phyloP scores from a whole-genome alignment of 495 filamentous ascomycete species.

The Aspergillus mulundensis region DNA sequence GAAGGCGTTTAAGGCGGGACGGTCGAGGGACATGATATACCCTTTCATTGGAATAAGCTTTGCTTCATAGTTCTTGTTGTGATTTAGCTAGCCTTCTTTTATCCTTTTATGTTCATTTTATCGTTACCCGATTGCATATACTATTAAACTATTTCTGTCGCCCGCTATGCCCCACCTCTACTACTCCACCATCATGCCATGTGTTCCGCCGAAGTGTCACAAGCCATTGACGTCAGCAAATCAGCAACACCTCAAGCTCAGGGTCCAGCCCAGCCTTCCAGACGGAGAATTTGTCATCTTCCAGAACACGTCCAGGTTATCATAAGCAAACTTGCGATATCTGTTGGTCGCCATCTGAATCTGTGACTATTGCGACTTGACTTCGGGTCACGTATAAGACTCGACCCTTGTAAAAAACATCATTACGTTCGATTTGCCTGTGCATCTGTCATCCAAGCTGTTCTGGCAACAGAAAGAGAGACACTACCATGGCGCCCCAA shows the following conservation, averaged over 20 bases:
- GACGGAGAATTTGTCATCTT: not conserved
- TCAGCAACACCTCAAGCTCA: not conserved
- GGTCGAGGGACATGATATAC: slow-evolving; percentile 1
- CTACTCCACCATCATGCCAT: not conserved
- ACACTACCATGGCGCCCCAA: slow-evolving; percentile 20
- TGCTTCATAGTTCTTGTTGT: not conserved
- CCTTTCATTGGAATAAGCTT: not conserved
- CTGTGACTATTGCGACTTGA: not conserved
- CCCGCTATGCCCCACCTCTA: not conserved
- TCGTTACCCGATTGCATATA: not conserved
- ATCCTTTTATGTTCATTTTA: not conserved
- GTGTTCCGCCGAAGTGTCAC: too few species aligned
- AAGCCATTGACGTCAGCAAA: slow-evolving; percentile 8
- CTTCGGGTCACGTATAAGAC: not conserved
- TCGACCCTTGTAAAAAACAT: not conserved
- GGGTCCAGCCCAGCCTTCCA: not conserved
- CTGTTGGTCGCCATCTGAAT: not conserved
- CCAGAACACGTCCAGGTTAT: not conserved
- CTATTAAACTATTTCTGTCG: not conserved
- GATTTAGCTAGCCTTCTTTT: not conserved
- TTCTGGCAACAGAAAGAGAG: not conserved
- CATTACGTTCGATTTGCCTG: not conserved
- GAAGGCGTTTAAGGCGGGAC: not conserved
- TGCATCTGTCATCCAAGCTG: not conserved
- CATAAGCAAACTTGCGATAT: not conserved